These are phyloP conservation scores for Penicillium argentinense DNA, from an alignment of 495 filamentous ascomycete species.

Conservation along the genomic window DNA sequence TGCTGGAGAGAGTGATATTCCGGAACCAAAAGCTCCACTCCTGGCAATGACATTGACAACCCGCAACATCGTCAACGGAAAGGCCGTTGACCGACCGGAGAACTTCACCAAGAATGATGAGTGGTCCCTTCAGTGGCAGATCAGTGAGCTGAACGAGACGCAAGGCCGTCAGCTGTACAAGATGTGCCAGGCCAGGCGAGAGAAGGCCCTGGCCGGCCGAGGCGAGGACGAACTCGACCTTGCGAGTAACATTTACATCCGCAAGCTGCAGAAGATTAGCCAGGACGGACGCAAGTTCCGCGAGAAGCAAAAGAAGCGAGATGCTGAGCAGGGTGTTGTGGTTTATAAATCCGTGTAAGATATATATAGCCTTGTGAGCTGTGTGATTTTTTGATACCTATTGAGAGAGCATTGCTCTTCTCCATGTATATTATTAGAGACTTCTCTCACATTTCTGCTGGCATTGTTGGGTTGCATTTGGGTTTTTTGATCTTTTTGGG, in stretches of 20 bases:
- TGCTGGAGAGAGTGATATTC: background rate
- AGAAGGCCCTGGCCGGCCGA: conserved; percentile 37
- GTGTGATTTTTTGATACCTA: background rate
- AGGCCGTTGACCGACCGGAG: conserved; percentile 58
- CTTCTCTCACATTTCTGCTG: no score
- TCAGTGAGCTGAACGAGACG: conserved; percentile 53
- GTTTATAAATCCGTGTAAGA: conserved; percentile 18
- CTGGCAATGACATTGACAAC: conserved; percentile 68
- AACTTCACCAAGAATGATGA: conserved; percentile 48
- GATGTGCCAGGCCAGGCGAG: conserved; percentile 50
- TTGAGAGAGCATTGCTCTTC: no score
- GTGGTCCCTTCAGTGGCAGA: conserved; percentile 77
- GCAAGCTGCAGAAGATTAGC: conserved; percentile 41
- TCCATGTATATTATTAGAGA: conserved; percentile 18
- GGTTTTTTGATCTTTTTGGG: no score
- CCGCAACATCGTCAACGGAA: conserved; percentile 70
- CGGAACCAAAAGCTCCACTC: conserved; percentile 32
- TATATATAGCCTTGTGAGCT: background rate
- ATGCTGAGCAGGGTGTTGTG: conserved; percentile 36
- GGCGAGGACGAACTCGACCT: conserved; percentile 37
- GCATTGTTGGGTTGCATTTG: no score
- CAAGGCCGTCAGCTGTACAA: conserved; percentile 50
- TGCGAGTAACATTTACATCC: conserved; percentile 37
- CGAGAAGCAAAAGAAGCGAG: conserved; percentile 45
- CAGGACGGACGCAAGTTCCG: conserved; percentile 49